These are phyloP conservation scores for Cutaneotrichosporon cyanovorans DNA, from an alignment of 1,284 basidiomycete species.

Conservation along the genomic window DNA sequence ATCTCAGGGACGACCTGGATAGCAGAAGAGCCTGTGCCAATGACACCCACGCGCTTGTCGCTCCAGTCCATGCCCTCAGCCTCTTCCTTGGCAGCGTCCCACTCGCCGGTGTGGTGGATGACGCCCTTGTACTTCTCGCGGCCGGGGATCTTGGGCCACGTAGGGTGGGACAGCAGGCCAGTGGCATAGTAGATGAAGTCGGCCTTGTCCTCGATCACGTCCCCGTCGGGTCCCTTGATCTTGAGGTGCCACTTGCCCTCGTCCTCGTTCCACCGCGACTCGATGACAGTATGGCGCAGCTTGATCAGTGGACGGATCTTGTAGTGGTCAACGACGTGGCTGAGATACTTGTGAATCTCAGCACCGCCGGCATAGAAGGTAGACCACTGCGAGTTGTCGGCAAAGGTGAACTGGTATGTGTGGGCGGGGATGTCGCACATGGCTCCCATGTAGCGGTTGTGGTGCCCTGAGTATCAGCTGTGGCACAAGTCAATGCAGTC, in stretches of 20 bases:
- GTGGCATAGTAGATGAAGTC: constrained; percentile 33
- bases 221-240: constrained; percentile 6
- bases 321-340: constrained; percentile 19
- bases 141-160: constrained; percentile 31
- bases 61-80: constrained; percentile 16
- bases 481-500: too few species aligned
- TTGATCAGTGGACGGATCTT: constrained; percentile 21
- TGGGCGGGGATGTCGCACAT: constrained; percentile 32
- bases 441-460: constrained; percentile 25
- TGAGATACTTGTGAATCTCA: constrained; percentile 30
- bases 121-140: constrained; percentile 23
- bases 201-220: constrained; percentile 15
- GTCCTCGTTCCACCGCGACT: constrained; percentile 20
- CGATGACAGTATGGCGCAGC: constrained; percentile 22
- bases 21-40: constrained; percentile 18
- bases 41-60: constrained; percentile 10
- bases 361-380: constrained; percentile 25
- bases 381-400: constrained; percentile 20
- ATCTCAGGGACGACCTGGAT: constrained; percentile 27
- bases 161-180: constrained; percentile 21
- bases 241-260: constrained; percentile 25
- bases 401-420: constrained; percentile 24
- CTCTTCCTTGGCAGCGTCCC: constrained; percentile 13
- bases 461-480: constrained; percentile 14
- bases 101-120: constrained; percentile 23